Evolutionary conservation across 2,329 filamentous ascomycete genomes (phyloP).

Genomic region (Botrytis fabae): DNA sequence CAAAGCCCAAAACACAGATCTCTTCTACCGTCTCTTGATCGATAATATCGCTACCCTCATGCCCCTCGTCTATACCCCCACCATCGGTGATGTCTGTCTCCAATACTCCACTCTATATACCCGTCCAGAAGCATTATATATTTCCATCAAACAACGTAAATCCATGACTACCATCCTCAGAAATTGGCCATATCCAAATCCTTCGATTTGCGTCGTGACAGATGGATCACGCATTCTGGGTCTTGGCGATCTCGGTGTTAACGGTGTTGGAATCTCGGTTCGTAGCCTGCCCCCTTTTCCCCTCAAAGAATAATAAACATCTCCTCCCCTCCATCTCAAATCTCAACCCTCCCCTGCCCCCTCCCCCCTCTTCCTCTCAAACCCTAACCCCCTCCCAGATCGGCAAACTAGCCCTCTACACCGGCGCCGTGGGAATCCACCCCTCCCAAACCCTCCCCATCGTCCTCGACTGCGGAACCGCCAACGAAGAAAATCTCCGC

Average conservation of each 20-base stretch:
- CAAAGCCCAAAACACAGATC: conserved; percentile 73
- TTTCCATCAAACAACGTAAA: conserved; percentile 91
- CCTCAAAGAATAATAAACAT: neutral
- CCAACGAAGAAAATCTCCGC: conserved; percentile 64
- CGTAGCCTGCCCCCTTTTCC: conserved; percentile 40
- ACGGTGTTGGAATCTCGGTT: conserved; percentile 95
- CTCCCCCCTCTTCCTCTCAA: neutral
- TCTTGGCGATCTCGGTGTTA: conserved; percentile 91
- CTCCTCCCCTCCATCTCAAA: no score
- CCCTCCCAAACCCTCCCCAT: conserved; percentile 79
- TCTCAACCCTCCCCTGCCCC: neutral
- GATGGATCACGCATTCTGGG: conserved; percentile 92
- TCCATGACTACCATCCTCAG: conserved; percentile 83
- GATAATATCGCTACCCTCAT: conserved; percentile 77
- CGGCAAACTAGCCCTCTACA: conserved; percentile 94
- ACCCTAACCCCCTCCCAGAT: conserved; percentile 52
- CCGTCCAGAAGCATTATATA: conserved; percentile 91
- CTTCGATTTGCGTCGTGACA: conserved; percentile 95
- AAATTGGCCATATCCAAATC: conserved; percentile 88
- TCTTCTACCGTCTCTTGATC: conserved; percentile 81
- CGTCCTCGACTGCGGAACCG: conserved; percentile 65
- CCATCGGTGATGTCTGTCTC: conserved; percentile 93
- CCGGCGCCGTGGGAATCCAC: conserved; percentile 90
- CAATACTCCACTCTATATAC: conserved; percentile 96
- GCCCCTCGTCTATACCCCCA: conserved; percentile 83